These are phyloP conservation scores for Kockovaella imperatae DNA, from an alignment of 768 basidiomycete genomes.

Conservation along the genomic window DNA sequence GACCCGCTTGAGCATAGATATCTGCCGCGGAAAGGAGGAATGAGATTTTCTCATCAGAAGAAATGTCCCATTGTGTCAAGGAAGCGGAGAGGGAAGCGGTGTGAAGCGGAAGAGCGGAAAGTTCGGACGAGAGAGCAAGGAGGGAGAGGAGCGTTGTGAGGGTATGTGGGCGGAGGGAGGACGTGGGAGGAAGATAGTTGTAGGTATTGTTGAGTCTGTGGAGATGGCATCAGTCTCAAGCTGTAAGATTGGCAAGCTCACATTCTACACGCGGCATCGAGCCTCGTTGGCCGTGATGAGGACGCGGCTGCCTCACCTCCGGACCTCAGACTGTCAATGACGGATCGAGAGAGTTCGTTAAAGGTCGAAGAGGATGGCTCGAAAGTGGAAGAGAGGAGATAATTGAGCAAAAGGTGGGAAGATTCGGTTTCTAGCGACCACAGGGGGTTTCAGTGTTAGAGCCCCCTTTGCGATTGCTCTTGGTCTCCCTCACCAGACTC, in stretches of 20 bases:
- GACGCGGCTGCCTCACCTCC: slow-evolving; percentile 18
- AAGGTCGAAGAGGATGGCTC: slow-evolving; percentile 18
- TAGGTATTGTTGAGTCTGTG: slow-evolving; percentile 41
- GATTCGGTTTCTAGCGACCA: slow-evolving; percentile 42
- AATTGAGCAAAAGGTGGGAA: slow-evolving; percentile 34
- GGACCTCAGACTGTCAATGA: slow-evolving; percentile 29
- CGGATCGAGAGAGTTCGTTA: slow-evolving; percentile 10
- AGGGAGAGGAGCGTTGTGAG: slow-evolving; percentile 35
- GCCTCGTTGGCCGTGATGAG: slow-evolving; percentile 14
- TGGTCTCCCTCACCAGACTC: slow-evolving; percentile 35
- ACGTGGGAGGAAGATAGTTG: slow-evolving; percentile 38
- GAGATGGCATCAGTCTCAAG: not conserved
- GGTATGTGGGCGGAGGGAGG: slow-evolving; percentile 33
- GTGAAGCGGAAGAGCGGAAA: slow-evolving; percentile 30
- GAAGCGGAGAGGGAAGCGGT: slow-evolving; percentile 16
- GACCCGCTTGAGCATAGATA: slow-evolving; percentile 24
- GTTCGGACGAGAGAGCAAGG: slow-evolving; percentile 30
- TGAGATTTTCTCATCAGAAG: slow-evolving; percentile 26
- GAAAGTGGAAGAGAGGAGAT: slow-evolving; percentile 26
- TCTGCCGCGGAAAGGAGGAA: slow-evolving; percentile 32
- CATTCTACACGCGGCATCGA: slow-evolving; percentile 39
- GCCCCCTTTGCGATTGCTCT: too few species aligned
- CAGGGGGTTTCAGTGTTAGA: too few species aligned
- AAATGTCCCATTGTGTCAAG: slow-evolving; percentile 32
- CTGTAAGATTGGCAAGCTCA: slow-evolving; percentile 13